Evolutionary conservation across 768 basidiomycete genomes (phyloP).

Genomic region (Gautieria morchelliformis): DNA sequence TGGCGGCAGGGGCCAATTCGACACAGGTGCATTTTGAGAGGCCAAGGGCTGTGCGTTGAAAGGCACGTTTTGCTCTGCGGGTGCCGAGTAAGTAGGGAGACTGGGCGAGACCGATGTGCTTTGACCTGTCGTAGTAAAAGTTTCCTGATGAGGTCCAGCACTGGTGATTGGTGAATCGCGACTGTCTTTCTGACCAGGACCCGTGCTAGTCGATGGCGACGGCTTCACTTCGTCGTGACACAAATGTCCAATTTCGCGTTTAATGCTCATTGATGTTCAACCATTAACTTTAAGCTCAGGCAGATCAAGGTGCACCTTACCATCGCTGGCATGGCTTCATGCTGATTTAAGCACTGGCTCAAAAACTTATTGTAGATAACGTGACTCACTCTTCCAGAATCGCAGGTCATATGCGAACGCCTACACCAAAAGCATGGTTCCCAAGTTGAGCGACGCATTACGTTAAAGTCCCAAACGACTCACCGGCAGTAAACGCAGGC

Average conservation of each 20-base stretch:
- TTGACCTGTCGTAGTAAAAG: neutral
- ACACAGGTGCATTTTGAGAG: constrained; percentile 21
- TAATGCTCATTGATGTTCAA: constrained; percentile 49
- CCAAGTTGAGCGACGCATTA: too few relatives aligned
- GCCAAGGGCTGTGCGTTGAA: constrained; percentile 28
- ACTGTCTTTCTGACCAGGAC: neutral
- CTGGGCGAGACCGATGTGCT: constrained; percentile 9
- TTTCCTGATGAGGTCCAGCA: neutral
- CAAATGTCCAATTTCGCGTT: constrained; percentile 91
- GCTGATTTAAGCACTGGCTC: constrained; percentile 9
- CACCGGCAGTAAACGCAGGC: constrained; percentile 89
- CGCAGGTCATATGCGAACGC: constrained; percentile 17
- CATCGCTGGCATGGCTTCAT: constrained; percentile 75
- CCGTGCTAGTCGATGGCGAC: neutral
- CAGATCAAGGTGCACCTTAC: constrained; percentile 37
- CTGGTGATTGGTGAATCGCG: constrained; percentile 14
- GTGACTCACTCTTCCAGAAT: constrained; percentile 9
- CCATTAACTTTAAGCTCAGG: neutral
- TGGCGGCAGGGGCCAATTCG: constrained; percentile 46
- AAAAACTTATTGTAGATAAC: neutral
- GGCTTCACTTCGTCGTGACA: constrained; percentile 73
- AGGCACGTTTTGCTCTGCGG: constrained; percentile 11
- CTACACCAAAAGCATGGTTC: neutral
- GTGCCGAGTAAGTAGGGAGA: constrained; percentile 20
- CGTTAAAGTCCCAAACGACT: constrained; percentile 27